Evolutionary conservation across 331 rosid genomes (phyloP), one percentile per base, ranked within the genome.

Genomic region (Malus hybrid): DNA sequence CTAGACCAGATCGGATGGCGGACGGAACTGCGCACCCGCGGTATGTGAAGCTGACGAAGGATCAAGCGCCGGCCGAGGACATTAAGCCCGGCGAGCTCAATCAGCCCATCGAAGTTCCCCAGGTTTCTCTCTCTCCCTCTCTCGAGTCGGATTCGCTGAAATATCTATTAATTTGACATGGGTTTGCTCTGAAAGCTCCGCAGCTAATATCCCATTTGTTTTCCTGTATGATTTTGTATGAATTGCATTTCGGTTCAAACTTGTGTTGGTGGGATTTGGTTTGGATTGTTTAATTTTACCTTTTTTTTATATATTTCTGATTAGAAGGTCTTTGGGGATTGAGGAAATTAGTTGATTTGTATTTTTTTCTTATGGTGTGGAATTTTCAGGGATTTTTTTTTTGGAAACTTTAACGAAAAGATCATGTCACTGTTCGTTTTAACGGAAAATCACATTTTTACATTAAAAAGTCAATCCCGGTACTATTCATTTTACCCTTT

Each of bases 81-180:
- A 92, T 92, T 62, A 81, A 81, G 57, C 98, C 99, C 20, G 99
- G 99, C 24, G 99, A 95, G 88, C 99, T 95, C 74, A 92, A 92
- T 77, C 98, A 92, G 80, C 99, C 99, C 29, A 84, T 95, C 79
- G 91, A 92, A 15, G 93, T 92, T 81, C 97, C 97, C 80, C 98
- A 95, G 97, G 99, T 92, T 6, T 50, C 56, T 46, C 52, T 46
- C 16, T 46, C 52, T 46, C 52, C 0, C 52, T 50, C 48, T 63
- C 5, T 65, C 33, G 9, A 16, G 69, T 31, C 54, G 15, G 6
- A 7, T 3, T 72, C 67, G 3, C 5, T n/a, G 19, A 33, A 11
- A 10, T 79, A 10, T 52, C 6, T 9, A 60, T 59, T 9, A 15
- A 15, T 20, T 39, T 27, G 5, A 64, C 22, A 28, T 46, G 59